Evolutionary conservation across 2,329 filamentous ascomycete genomes (phyloP), one percentile per base, ranked within the genome.

Genomic region (Colletotrichum somersetense): DNA sequence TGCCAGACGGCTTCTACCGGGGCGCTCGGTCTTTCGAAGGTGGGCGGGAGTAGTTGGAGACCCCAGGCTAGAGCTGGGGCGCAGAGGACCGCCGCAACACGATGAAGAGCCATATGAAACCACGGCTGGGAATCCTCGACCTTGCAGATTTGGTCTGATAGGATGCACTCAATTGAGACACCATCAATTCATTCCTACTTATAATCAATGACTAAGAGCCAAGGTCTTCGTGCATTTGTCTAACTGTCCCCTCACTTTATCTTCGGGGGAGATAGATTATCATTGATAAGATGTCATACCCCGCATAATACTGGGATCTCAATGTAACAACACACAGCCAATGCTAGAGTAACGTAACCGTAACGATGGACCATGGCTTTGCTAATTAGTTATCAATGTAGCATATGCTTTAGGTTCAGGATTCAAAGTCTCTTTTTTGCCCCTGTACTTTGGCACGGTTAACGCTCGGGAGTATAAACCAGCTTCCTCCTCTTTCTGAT

Each of bases 11-110:
- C 16, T 33, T 33, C 56, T 0, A 20, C 7, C 0, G 3, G 23
- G n/a, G 42, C 10, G 10, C 12, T 8, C 16, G 18, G 53, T 1
- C 44, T 52, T 40, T 33, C 42, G 16, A 71, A 57, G 2, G 58
- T 23, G 26, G 68, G 68, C 16, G 65, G 68, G 18, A 71, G 58
- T 18, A 71, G 58, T 20, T 71, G 68, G 16, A 71, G 35, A 2
- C 50, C 65, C 64, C 50, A 56, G 12, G 64, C 53, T 8, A 71
- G 26, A 10, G 52, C 50, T 1, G 68, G 52, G 26, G 52, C 35
- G 33, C 33, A 62, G 3, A 71, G 44, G 6, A 63, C 33, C n/a
- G 57, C 18, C 26, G 52, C 42, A 23, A 64, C 44, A 30, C 18
- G 61, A 35, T 16, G 12, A 20, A 65, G 16, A 30, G 53, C 35